phyloP scores from a whole-genome alignment of 2,329 filamentous ascomycete genomes.

The Dissoconium aciculare region DNA sequence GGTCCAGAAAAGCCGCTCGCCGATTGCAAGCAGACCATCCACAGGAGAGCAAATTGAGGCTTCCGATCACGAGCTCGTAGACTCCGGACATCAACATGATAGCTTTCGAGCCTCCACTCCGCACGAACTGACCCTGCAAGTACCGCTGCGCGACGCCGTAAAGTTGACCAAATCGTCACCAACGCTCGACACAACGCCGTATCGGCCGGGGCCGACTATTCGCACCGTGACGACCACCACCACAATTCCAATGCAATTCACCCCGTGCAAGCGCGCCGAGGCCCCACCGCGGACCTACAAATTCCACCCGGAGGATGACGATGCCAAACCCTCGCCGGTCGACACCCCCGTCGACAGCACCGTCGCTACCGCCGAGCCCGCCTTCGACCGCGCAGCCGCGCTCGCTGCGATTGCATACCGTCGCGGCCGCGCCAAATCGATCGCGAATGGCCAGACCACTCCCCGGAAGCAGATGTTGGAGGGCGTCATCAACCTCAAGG shows the following conservation, averaged over 20 bases:
- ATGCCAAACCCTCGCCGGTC: conserved; percentile 8
- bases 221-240: conserved; percentile 35
- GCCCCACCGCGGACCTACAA: too few species aligned
- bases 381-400: conserved; percentile 50
- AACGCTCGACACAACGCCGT: conserved; percentile 14
- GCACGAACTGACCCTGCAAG: too few species aligned
- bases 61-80: conserved; percentile 9
- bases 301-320: too few species aligned
- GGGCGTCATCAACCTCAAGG: conserved; percentile 27
- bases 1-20: too few species aligned
- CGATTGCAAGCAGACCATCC: too few species aligned
- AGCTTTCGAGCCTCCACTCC: too few species aligned
- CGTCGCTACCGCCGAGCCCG: conserved; percentile 10
- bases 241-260: conserved; percentile 34
- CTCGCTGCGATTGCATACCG: conserved; percentile 61
- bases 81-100: too few species aligned
- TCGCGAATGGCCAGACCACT: conserved; percentile 47
- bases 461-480: conserved; percentile 45
- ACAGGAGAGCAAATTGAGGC: background rate
- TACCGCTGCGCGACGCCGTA: too few species aligned
- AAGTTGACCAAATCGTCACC: too few species aligned
- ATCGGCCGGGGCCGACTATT: conserved; percentile 18
- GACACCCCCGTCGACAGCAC: conserved; percentile 3
- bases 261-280: conserved; percentile 25
- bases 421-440: conserved; percentile 54